Evolutionary conservation across 2,329 filamentous ascomycete genomes (phyloP).

Genomic region (Ascochyta clinopodiicola): DNA sequence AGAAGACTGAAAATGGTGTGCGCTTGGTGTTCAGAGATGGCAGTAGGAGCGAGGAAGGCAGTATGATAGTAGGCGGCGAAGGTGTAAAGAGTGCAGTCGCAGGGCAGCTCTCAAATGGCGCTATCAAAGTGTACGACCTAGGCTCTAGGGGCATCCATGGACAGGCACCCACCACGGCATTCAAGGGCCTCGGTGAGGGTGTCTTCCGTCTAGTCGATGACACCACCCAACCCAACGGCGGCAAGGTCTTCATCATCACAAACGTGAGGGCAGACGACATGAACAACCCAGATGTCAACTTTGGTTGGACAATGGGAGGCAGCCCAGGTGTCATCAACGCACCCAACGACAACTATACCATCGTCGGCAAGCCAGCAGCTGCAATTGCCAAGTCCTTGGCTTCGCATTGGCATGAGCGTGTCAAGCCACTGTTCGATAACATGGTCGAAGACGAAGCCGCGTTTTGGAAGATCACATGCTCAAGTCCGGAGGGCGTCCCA

Average conservation of each 20-base stretch:
- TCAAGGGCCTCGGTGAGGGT: constrained; percentile 67
- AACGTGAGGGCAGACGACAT: constrained; percentile 67
- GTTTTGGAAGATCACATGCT: constrained; percentile 72
- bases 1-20: constrained; percentile 62
- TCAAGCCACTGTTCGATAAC: constrained; percentile 64
- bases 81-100: constrained; percentile 68
- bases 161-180: constrained; percentile 67
- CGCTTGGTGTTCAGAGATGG: constrained; percentile 66
- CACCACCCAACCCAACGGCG: constrained; percentile 52
- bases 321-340: constrained; percentile 63
- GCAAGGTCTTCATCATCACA: constrained; percentile 63
- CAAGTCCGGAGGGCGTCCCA: constrained; percentile 64
- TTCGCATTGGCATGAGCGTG: constrained; percentile 61
- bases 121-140: constrained; percentile 67
- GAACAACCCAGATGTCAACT: constrained; percentile 62
- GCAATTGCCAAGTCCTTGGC: constrained; percentile 64
- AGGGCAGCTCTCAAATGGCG: constrained; percentile 64
- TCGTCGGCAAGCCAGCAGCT: constrained; percentile 64
- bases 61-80: constrained; percentile 67
- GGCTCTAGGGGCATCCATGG: constrained; percentile 70
- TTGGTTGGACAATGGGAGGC: constrained; percentile 70
- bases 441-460: constrained; percentile 65
- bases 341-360: constrained; percentile 66
- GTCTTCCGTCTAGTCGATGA: constrained; percentile 64
- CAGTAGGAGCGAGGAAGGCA: constrained; percentile 63